phyloP scores from a whole-genome alignment of 345 rosid species.

The Citrus unshiu region DNA sequence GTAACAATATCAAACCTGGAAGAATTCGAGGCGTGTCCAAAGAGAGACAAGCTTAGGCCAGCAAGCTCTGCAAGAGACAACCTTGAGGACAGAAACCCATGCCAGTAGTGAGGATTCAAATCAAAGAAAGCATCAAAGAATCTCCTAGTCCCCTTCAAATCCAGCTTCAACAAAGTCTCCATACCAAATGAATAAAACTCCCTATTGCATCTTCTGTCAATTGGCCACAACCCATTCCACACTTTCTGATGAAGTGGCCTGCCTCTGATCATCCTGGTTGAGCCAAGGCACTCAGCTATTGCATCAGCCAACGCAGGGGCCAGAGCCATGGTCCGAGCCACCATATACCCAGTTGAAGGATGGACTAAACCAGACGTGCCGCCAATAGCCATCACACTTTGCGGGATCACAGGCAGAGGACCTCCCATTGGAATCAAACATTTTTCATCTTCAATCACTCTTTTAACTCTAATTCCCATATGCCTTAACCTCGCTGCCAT shows the following conservation, averaged over 20 bases:
- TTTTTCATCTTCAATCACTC: conserved; percentile 58
- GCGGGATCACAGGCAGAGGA: conserved; percentile 60
- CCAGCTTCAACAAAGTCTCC: conserved; percentile 68
- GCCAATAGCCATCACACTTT: conserved; percentile 58
- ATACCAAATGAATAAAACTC: conserved; percentile 58
- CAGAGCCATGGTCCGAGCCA: conserved; percentile 48
- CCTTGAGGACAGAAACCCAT: conserved; percentile 60
- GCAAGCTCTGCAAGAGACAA: conserved; percentile 46
- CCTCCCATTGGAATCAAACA: conserved; percentile 84
- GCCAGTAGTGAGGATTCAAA: conserved; percentile 57
- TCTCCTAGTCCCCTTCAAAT: conserved; percentile 43
- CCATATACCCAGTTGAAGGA: conserved; percentile 69
- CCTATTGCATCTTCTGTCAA: conserved; percentile 11
- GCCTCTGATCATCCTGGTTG: conserved; percentile 65
- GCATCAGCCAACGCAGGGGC: conserved; percentile 44
- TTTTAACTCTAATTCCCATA: conserved; percentile 53
- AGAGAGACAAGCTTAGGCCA: conserved; percentile 36
- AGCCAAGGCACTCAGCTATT: conserved; percentile 64
- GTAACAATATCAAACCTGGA: conserved; percentile 51
- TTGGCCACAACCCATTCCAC: conserved; percentile 34
- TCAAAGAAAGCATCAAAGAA: conserved; percentile 66
- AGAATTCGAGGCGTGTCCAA: conserved; percentile 42
- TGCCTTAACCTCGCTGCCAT: conserved; percentile 70
- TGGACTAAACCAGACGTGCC: conserved; percentile 67
- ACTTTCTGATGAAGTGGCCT: conserved; percentile 41